phyloP scores from a whole-genome alignment of 169 alveolate genomes.

The Plasmodium gaboni region DNA sequence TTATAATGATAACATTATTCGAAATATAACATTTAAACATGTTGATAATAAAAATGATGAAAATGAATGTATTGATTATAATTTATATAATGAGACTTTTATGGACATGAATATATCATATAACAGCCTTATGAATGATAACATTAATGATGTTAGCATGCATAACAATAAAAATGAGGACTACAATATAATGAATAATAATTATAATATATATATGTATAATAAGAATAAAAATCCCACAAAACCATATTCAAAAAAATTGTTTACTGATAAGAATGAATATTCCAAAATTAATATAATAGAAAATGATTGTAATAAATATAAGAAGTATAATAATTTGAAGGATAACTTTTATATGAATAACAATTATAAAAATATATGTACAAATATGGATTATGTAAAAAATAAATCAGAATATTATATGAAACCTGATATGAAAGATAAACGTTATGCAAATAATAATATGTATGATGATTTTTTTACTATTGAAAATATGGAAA shows the following conservation, averaged over 20 bases:
- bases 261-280: conserved; percentile 15
- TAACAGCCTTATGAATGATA: too few relatives aligned
- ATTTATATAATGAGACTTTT: too few relatives aligned
- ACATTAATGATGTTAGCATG: too few relatives aligned
- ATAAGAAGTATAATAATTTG: conserved; percentile 60
- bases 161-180: background rate
- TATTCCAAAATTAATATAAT: conserved; percentile 4
- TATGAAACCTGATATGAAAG: conserved; percentile 26
- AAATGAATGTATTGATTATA: too few relatives aligned
- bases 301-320: conserved; percentile 33
- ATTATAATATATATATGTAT: conserved; percentile 15
- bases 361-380: conserved; percentile 29
- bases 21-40: too few relatives aligned
- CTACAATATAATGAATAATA: background rate
- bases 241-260: background rate
- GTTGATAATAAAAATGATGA: too few relatives aligned
- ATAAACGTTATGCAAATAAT: conserved; percentile 48
- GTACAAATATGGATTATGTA: conserved; percentile 14
- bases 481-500: conserved; percentile 72
- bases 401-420: conserved; percentile 63
- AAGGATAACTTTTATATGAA: conserved; percentile 63
- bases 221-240: conserved; percentile 12
- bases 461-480: conserved; percentile 75
- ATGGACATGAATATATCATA: too few relatives aligned
- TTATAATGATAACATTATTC: background rate